Evolutionary conservation across 2,329 filamentous ascomycete species (phyloP), one percentile per base, ranked within the genome.

Genomic region (Clarireedia sp.): DNA sequence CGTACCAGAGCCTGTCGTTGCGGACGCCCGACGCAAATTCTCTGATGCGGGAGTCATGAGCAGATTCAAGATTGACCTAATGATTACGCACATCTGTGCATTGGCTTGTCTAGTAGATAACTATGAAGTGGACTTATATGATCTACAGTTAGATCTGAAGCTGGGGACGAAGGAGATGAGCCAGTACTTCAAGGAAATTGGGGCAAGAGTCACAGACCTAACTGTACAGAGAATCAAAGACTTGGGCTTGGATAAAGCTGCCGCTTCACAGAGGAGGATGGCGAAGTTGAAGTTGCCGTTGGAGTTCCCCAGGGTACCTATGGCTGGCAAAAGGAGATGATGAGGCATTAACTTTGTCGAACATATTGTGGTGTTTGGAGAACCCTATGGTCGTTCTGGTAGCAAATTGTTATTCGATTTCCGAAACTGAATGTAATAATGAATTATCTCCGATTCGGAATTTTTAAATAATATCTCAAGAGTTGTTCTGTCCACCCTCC

Each of bases 231-330:
- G 80, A 55, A 67, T 70, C 48, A 67, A 69, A 29, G 81, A 78
- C 68, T 73, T 76, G 61, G 76, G 80, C 56, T 77, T 83, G 61
- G 80, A 78, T 33, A 84, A 83, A 67, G 80, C 80, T 1, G 78
- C 82, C 65, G 79, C 78, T 3, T 70, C 71, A 19, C 81, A 81
- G 55, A 82, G 83, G 59, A 78, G 78, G 57, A 73, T 91, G 49
- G 90, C 87, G 12, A 83, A 83, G 63, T 73, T 97, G 64, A 81
- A 79, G 63, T 70, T 96, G 59, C 94, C 94, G 3, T 74, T 96
- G 47, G 79, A 85, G 57, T 96, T 96, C 69, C 94, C 92, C 1
- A 90, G 86, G 73, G 58, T 66, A 8, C 57, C 63, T 1, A 63
- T 63, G 41, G 41, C n/a, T 57, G 63, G 62, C 14, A 62, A 63